A percentile compares a stretch with the other conserved stretches of the same genome.
phyloP scores from a whole-genome alignment of 2,329 filamentous ascomycete genomes.

The Bipolaris oryzae region DNA sequence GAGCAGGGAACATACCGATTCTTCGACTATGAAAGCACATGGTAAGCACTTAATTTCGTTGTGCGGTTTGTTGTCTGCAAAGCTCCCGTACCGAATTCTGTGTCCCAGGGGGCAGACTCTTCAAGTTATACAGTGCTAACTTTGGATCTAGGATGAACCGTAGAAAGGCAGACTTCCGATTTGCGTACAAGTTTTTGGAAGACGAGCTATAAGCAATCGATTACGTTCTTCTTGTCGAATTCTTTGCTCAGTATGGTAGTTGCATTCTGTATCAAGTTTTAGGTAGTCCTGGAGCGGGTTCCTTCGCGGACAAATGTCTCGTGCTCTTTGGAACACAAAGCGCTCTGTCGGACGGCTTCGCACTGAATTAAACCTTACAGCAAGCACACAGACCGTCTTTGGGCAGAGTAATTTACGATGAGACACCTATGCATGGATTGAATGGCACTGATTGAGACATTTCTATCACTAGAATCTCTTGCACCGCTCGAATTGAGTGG shows the following conservation, averaged over 20 bases:
- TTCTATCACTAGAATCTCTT: conserved; percentile 13
- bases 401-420: conserved; percentile 19
- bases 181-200: conserved; percentile 96
- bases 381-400: conserved; percentile 6
- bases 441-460: conserved; percentile 20
- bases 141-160: conserved; percentile 86
- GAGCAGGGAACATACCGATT: conserved; percentile 99
- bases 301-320: conserved; percentile 26
- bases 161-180: conserved; percentile 96
- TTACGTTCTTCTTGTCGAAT: conserved; percentile 6
- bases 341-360: conserved; percentile 7
- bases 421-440: conserved; percentile 21
- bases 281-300: conserved; percentile 41
- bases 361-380: conserved; percentile 4
- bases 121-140: conserved; percentile 33
- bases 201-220: conserved; percentile 71
- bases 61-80: conserved; percentile 6
- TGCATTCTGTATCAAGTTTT: conserved; percentile 42
- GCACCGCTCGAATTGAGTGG: conserved; percentile 9
- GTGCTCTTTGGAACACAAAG: conserved; percentile 23
- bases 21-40: conserved; percentile 99
- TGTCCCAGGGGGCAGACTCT: conserved; percentile 10
- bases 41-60: conserved; percentile 60
- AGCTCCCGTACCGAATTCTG: conserved; percentile 7
- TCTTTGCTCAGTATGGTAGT: conserved; percentile 18